Percentiles rank a stretch among this genome's conserved stretches.
Conservation (phyloP, 148 eudicot species). For the Fagopyrum esculentum region DNA sequence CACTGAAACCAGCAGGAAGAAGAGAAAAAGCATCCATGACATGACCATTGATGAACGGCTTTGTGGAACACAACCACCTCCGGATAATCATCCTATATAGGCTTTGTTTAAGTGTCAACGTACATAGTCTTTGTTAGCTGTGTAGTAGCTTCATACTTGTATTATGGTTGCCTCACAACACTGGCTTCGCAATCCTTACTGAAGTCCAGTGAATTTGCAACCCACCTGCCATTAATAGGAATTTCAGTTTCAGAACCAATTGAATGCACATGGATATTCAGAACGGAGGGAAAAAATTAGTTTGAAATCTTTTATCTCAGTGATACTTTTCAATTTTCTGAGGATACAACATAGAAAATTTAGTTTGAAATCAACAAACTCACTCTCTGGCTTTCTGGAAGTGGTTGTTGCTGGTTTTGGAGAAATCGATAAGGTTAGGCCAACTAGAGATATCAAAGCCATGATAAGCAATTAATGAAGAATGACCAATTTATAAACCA, state of each 20-base stretch:
- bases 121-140: no score
- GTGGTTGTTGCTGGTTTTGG: slow-evolving; percentile 74
- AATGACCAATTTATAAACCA: background rate
- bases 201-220: slow-evolving; percentile 76
- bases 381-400: slow-evolving; percentile 95
- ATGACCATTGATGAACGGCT: no score
- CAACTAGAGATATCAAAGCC: background rate
- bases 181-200: slow-evolving; percentile 95
- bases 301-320: background rate
- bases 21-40: no score
- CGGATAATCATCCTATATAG: no score
- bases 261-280: slow-evolving; percentile 8
- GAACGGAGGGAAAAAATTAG: background rate
- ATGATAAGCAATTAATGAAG: background rate
- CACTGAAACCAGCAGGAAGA: no score
- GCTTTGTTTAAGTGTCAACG: no score
- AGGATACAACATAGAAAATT: background rate
- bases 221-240: slow-evolving; percentile 62
- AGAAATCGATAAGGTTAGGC: background rate
- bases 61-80: no score
- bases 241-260: slow-evolving; percentile 16
- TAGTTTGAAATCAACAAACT: background rate
- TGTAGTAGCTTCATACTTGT: no score
- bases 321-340: background rate
- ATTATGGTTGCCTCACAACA: slow-evolving; percentile 96